Evolutionary conservation across 176 grass and related monocot genomes (phyloP), one percentile per base, ranked within the genome.

Genomic region (Secale cereale): DNA sequence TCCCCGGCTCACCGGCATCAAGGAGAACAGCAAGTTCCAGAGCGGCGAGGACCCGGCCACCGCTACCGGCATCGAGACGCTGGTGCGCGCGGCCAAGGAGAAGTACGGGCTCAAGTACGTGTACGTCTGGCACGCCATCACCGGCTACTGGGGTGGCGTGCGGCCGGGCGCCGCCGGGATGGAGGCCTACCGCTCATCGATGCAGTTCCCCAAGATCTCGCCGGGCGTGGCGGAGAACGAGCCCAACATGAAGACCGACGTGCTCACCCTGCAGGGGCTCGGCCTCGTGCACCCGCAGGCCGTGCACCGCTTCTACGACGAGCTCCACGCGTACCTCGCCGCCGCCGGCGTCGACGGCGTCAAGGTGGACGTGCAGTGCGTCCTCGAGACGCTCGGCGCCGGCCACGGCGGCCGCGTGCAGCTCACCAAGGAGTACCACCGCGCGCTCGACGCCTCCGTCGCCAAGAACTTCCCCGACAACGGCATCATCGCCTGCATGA

Each of bases 91-190:
- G 23, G 93, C 90, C 0, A 98, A 98, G 81, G 77, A 91, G 25
- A 79, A 91, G 29, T 94, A 98, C 74, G 93, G 93, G 20, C 94
- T 98, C 60, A 96, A 95, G 88, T 98, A 94, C 80, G 93, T 96
- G n/a, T 98, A 92, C 77, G 93, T 95, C 2, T 98, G 97, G 97
- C 97, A 98, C 54, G 93, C 97, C 37, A 98, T 98, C 75, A 98
- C 91, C 15, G 97, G 97, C 10, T 98, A 98, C 85, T 98, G 97
- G 97, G 97, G 93, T 32, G 97, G 97, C 59, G 97, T 98, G 16
- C 84, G 78, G 2, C 97, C 97, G 0, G 93, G 89, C 7, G 77
- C n/a, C 3, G 73, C 80, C 12, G 95, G 86, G 40, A 96, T 87
- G 91, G 89, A 94, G 78, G 81, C 65, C 1, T 98, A 96, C 69